Evolutionary conservation across 371 early-diverging fungal genomes (phyloP).

Genomic region (Amoeboaphelidium occidentale): DNA sequence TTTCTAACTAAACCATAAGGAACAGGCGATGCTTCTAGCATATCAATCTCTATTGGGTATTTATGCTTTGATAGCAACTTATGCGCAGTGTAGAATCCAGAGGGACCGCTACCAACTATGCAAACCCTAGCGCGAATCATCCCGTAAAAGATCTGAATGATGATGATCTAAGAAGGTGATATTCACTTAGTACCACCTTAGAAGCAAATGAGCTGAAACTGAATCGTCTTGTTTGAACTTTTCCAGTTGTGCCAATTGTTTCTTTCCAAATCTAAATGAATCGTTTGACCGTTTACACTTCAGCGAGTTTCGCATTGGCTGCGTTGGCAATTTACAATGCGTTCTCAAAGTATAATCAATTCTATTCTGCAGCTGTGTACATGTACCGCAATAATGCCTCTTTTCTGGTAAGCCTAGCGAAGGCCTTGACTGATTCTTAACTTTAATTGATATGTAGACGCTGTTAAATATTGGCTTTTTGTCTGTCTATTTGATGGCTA

Average conservation of each 20-base stretch:
- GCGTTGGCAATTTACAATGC: not conserved
- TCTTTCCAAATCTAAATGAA: too few species aligned
- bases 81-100: constrained; percentile 79
- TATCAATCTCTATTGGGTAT: constrained; percentile 26
- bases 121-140: too few species aligned
- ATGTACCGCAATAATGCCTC: not conserved
- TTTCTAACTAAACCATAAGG: constrained; percentile 83
- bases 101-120: constrained; percentile 65
- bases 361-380: not conserved
- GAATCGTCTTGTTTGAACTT: too few species aligned
- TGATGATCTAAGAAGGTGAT: too few species aligned
- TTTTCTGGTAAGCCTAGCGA: too few species aligned
- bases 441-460: too few species aligned
- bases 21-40: constrained; percentile 56
- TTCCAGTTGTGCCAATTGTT: too few species aligned
- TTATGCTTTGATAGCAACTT: constrained; percentile 24
- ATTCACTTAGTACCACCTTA: too few species aligned
- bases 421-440: too few species aligned
- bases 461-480: constrained; percentile 55
- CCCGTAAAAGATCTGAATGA: too few species aligned
- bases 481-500: constrained; percentile 44
- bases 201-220: too few species aligned
- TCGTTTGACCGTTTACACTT: too few species aligned
- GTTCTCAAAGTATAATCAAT: not conserved
- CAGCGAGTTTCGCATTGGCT: not conserved